Base-by-base conservation (phyloP, 208 protist species). In the Leishmania guyanensis region DNA sequence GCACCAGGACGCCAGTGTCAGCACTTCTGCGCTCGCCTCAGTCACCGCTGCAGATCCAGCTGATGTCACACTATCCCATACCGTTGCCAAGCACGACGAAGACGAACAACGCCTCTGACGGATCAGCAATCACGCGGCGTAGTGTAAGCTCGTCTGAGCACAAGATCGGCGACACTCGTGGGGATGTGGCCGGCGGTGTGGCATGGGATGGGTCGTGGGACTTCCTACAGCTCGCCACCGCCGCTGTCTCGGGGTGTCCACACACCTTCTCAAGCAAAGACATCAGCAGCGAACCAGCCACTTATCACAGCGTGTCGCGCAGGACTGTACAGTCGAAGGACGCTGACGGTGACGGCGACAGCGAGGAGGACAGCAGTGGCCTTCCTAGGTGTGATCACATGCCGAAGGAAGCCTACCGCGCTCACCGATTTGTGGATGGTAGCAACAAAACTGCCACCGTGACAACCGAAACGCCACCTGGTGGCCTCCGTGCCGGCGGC, bases 191-290 rank as follows among this genome's bases (percentile, higher is more conserved):
- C 6, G 36, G 54, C 16, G 39, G 14, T 33, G 17, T 39, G n/a
- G 51, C 73, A 62, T 46, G 17, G 36, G 9, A 77, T n/a, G 36
- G 17, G 20, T 65, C 36, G 29, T 62, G 73, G 54, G 29, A 26
- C 22, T 53, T 64, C 6, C 10, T 76, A 17, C 72, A 33, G 12
- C 48, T 70, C 60, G 36, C 75, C 56, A 39, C 46, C 1, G 53
- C 48, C 33, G 62, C 60, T 14, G 10, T 22, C 75, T 70, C 75
- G 10, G 36, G 26, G 17, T 60, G 60, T 50, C 76, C 76, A n/a
- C 43, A 73, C 60, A 80, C 75, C 26, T 48, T 50, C 9, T 84
- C 76, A 36, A 77, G 68, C 60, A 76, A 60, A n/a, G 76, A 81
- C 50, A 65, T 72, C 66, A 9, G 56, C 76, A 84, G 56, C 22